phyloP scores from a whole-genome alignment of 2,329 filamentous ascomycete species.

The Colletotrichum coccodes region DNA sequence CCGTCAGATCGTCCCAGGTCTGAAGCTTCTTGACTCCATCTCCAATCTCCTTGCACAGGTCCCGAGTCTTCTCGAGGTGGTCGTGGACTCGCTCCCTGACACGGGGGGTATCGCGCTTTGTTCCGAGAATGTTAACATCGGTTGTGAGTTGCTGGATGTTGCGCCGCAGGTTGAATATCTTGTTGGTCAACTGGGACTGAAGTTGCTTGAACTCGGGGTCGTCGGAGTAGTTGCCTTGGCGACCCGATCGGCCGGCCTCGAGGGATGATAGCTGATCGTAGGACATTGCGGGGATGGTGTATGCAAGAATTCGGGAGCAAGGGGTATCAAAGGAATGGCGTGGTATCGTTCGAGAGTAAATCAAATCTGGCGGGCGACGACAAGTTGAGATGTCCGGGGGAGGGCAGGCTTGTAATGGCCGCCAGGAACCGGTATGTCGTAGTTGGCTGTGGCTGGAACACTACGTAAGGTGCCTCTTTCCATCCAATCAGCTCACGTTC shows the following conservation, averaged over 20 bases:
- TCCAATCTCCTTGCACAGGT: constrained; percentile 89
- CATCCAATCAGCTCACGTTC: constrained; percentile 22
- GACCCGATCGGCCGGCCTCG: constrained; percentile 80
- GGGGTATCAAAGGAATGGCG: constrained; percentile 2
- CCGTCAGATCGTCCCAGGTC: constrained; percentile 84
- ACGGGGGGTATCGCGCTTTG: constrained; percentile 89
- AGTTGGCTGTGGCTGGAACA: constrained; percentile 30
- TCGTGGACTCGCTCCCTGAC: constrained; percentile 91
- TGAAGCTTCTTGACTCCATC: constrained; percentile 95
- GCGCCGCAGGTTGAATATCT: constrained; percentile 88
- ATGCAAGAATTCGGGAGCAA: neutral
- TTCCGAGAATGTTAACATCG: constrained; percentile 87
- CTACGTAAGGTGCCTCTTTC: constrained; percentile 21
- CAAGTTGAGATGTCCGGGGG: neutral
- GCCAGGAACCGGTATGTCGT: constrained; percentile 27
- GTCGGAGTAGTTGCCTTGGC: constrained; percentile 79
- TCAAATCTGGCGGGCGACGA: neutral
- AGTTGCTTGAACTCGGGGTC: constrained; percentile 91
- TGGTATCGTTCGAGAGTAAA: neutral
- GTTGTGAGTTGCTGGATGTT: constrained; percentile 87
- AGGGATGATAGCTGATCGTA: constrained; percentile 88
- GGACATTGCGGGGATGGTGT: constrained; percentile 71
- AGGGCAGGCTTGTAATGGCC: neutral
- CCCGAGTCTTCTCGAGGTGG: constrained; percentile 85
- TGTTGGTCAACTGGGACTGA: constrained; percentile 84